Evolutionary conservation across 441 rosid genomes (phyloP), one percentile per base, ranked within the genome.

Genomic region (Erodium moschatum): DNA sequence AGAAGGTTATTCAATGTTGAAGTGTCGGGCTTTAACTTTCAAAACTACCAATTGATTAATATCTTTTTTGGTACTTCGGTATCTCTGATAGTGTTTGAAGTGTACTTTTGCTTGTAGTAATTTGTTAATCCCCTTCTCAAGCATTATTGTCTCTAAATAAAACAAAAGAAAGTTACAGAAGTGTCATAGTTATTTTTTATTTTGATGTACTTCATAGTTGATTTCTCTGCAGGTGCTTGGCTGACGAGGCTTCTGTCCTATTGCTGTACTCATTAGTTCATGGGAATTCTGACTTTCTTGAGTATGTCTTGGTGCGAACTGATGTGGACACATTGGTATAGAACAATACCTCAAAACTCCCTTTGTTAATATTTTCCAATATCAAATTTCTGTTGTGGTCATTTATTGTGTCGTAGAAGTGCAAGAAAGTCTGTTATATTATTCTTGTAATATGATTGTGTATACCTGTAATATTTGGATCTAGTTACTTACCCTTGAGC

Each of bases 291-390:
- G 87, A 85, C 79, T 95, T 95, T 75, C 85, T 90, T 86, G 99
- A 95, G 84, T 89, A 95, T 76, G 95, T 92, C 46, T 79, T 95
- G 76, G 99, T 92, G 80, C 95, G 97, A 76, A 92, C 92, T 38
- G 99, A 95, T 85, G 20, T 92, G 85, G 99, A 95, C 81, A 95
- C 93, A 54, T 70, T 95, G 97, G 99, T 95, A 91, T 65, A 87
- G 21, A 65, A 54, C 64, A 54, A 52, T 68, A 71, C 40, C 73
- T 72, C 29, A 24, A 67, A 5, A 61, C 67, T n/a, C 54, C 65
- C 62, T 15, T 54, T 33, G 18, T 63, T 69, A 60, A 33, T 70
- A 60, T 38, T 63, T 64, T 48, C 11, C 5, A 64, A 29, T 67
- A 44, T 10, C 27, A 60, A 48, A 42, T 20, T 6, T 16, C 20